Base-by-base conservation (phyloP, 176 grass and related monocot genomes). In the Leersia perrieri region DNA sequence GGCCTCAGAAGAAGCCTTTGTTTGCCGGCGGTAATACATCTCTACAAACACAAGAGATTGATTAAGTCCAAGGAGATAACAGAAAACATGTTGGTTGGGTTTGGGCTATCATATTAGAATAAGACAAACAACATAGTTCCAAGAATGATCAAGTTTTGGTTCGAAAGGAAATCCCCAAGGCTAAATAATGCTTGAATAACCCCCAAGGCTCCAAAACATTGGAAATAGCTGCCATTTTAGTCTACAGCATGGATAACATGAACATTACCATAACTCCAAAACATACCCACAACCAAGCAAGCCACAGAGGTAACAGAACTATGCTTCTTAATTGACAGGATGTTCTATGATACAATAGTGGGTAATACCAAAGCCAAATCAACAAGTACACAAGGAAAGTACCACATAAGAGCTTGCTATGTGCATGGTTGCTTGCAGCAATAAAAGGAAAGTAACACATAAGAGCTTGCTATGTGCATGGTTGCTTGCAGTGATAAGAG, bases 1-100 rank as follows among this genome's bases (percentile, higher is more conserved):
- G 26, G 18, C 73, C 14, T 39, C 72, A 64, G 82, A 45, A 64
- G 82, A 45, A 67, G 49, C 33, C 79, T 76, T 91, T 40, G 6
- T 88, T 77, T 74, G 62, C 34, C 77, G 73, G 14, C 51, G 35
- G 78, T 73, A 77, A 73, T 74, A 88, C 33, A 85, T 74, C 61
- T 39, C 89, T 85, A 53, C 22, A 80, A 57, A 75, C 36, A 72
- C 5, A 77, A 25, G 28, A 55, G 16, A 41, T 70, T 67, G 40
- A 57, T 77, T 47, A 85, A 32, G 25, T 73, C 57, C 63, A 3
- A 68, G 49, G 49, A 61, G 29, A 45, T 42, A 42, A 42, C 40
- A 47, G 44, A 47, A 16, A 20, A n/a, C 20, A 55, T 49, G 45
- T 49, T 49, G 15, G 45, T 49, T 18, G 45, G 1, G 16, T 15